Evolutionary conservation across 139 green algal species (phyloP).

Genomic region (Mesotaenium endlicherianum): DNA sequence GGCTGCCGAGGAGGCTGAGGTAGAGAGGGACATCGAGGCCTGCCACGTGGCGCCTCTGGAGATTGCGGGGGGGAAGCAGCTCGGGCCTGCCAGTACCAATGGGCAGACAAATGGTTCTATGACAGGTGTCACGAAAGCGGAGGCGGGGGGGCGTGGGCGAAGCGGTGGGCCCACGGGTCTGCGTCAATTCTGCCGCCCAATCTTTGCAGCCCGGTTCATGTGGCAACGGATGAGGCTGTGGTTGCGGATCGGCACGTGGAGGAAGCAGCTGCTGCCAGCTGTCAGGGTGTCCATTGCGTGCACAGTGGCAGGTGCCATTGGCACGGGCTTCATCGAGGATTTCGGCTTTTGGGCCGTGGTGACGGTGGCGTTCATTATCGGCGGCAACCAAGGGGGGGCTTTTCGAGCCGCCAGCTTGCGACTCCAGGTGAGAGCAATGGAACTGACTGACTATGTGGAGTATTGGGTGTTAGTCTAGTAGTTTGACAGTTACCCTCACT

Average conservation of each 20-base stretch:
- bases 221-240: neutral
- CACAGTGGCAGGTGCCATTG: neutral
- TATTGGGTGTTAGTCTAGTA: no score
- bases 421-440: neutral
- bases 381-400: neutral
- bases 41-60: no score
- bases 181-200: neutral
- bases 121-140: neutral
- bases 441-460: neutral
- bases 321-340: neutral
- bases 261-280: neutral
- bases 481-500: no score
- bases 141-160: neutral
- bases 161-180: neutral
- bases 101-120: neutral
- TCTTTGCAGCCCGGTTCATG: neutral
- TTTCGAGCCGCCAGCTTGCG: neutral
- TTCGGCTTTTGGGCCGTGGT: neutral
- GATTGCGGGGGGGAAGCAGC: no score
- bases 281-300: neutral
- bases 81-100: neutral
- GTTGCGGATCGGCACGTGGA: no score
- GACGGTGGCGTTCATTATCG: conserved; percentile 12
- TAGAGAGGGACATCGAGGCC: no score
- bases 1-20: no score